Base-by-base conservation (phyloP, 345 rosid genomes). In the Gossypium raimondii region DNA sequence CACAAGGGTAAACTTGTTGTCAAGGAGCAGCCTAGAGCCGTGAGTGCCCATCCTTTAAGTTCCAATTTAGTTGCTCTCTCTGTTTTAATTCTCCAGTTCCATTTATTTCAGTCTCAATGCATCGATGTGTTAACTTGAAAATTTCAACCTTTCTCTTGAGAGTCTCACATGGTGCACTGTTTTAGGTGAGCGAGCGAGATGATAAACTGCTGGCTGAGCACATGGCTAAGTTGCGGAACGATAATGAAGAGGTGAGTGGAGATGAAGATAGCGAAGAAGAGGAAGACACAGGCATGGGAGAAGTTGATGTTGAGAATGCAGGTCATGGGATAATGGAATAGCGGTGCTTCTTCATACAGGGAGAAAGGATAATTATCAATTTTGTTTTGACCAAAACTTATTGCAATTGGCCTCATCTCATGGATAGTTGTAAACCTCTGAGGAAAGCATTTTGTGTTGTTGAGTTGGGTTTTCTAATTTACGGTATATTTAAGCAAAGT, bases 231-330 rank as follows among this genome's bases (percentile, higher is more conserved):
- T 85, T 96, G 76, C 66, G 85, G 13, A 78, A 80, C 11, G 94
- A 88, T 76, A 91, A 93, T 27, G 98, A 93, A 80, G 99, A 93
- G 83, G 75, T 90, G 27, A 87, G 97, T 47, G 97, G 98, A 7
- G 99, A 92, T 77, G 99, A 96, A 84, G 97, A 93, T 58, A 93
- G 97, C 4, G 97, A 88, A 78, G 98, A 91, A 73, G 99, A 95
- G 81, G 99, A 95, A 78, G 98, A 96, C 76, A 92, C 91, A 0
- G 97, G 97, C 12, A 85, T 90, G 98, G 99, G 98, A 25, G 98
- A 90, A 56, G 87, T 86, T 14, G 93, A 96, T 81, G 80, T 91
- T 50, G 97, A 93, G 72, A 82, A 85, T 51, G 76, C 85, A 17
- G 79, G 82, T 24, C 73, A 81, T 3, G 97, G 93, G 51, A 80